Evolutionary conservation across 2,329 filamentous ascomycete species (phyloP), one percentile per base, ranked within the genome.

Genomic region (Parascedosporium putredinis): DNA sequence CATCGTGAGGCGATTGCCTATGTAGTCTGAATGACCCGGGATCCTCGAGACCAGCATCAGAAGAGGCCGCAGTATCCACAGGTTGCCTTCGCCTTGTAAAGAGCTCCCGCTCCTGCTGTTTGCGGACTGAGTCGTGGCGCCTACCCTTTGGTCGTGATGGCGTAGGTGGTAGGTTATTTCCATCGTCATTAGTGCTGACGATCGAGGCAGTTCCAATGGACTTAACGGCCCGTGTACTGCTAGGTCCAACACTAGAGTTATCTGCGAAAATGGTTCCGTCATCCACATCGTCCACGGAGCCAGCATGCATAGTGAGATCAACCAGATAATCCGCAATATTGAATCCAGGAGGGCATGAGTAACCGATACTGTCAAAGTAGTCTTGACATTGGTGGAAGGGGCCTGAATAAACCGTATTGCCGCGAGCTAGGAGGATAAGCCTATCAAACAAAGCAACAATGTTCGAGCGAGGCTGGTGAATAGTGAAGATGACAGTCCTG

Each of bases 251-350:
- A 55, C 81, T 84, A 2, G 78, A 70, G 2, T 74, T 78, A 55
- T 86, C 83, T 6, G 70, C 59, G 5, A 67, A 62, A 33, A 74
- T 52, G 8, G 70, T 65, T 12, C 76, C 78, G 50, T 83, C 79
- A 29, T 83, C 77, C 50, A 80, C 75, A 23, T 62, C 29, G 5
- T 76, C 70, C 18, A 73, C 77, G 42, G 75, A 73, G 52, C 86
- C 80, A 22, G 89, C 90, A 63, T 98, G 93, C 91, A 98, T 97
- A 0, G 93, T 97, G 36, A 98, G 75, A 63, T 98, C 93, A 25
- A 98, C 90, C 4, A 98, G 78, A 61, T 96, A 98, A 64, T 98
- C 93, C 3, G 93, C 93, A 65, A 98, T 97, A 60, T 98, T 98
- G 76, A 97, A 98, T 2, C 94, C 94, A 22, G 90, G 85, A 9